Conservation (phyloP, 768 basidiomycete species). For the Candolleomyces aberdarensis region DNA sequence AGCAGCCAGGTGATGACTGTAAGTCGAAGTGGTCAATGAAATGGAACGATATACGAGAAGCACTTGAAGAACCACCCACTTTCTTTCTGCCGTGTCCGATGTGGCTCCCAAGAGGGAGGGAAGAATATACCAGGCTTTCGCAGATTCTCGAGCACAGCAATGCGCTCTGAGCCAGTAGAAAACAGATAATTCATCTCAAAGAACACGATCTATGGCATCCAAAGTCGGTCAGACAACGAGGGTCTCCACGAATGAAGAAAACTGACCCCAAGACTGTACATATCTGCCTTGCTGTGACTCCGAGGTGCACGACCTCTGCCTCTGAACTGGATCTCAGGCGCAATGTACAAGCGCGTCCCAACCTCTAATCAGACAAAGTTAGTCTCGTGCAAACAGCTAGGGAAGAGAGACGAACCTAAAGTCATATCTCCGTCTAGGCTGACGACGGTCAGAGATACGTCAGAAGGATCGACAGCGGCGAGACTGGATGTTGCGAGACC, state of each 20-base stretch:
- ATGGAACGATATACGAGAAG: not conserved
- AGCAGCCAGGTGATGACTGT: conserved; percentile 79
- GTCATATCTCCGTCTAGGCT: conserved; percentile 69
- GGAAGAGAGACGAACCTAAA: conserved; percentile 43
- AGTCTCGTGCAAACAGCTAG: not conserved
- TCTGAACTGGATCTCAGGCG: conserved; percentile 79
- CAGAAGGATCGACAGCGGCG: conserved; percentile 73
- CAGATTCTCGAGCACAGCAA: conserved; percentile 76
- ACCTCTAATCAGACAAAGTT: conserved; percentile 51
- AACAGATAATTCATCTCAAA: conserved; percentile 95
- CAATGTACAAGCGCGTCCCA: conserved; percentile 89
- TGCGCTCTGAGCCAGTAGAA: conserved; percentile 79
- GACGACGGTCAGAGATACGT: conserved; percentile 46
- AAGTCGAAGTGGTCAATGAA: not conserved
- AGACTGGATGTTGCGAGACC: conserved; percentile 84
- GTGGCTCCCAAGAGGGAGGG: conserved; percentile 69
- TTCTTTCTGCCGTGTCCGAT: conserved; percentile 59
- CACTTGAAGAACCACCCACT: conserved; percentile 41
- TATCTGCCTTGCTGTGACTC: conserved; percentile 86
- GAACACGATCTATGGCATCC: conserved; percentile 72
- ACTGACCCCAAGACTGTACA: conserved; percentile 90
- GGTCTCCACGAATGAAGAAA: not conserved
- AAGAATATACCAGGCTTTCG: conserved; percentile 73
- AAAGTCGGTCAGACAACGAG: not conserved
- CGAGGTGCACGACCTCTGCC: conserved; percentile 49